Evolutionary conservation across 345 rosid species (phyloP).

Genomic region (Anacardium occidentale): DNA sequence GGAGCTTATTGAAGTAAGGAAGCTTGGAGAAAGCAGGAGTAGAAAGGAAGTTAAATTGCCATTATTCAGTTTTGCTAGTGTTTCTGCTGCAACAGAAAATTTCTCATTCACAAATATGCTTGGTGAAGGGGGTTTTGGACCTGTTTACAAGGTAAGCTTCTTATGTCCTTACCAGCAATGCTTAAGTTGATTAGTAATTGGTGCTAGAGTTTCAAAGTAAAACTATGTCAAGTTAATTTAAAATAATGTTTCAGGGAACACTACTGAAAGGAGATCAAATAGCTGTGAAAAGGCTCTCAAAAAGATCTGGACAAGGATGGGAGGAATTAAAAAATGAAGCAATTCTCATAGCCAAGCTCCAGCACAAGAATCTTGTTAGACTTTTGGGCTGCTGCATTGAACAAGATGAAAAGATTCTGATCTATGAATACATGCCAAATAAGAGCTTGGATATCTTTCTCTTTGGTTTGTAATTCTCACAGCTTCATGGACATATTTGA

Average conservation of each 20-base stretch:
- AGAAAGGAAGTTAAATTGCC: conserved; percentile 28
- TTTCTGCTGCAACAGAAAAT: conserved; percentile 32
- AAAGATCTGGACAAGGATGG: conserved; percentile 32
- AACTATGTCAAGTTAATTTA: neutral
- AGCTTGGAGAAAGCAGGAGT: neutral
- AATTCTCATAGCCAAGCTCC: conserved; percentile 20
- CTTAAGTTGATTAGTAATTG: neutral
- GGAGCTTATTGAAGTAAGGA: neutral
- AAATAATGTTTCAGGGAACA: conserved; percentile 17
- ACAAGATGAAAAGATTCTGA: neutral
- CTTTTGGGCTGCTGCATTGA: conserved; percentile 1
- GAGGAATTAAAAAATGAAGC: conserved; percentile 36
- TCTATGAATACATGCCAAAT: conserved; percentile 5
- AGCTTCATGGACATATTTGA: neutral
- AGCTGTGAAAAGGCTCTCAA: conserved; percentile 43
- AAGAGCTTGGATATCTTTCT: neutral
- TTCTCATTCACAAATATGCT: conserved; percentile 31
- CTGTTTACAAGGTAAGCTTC: conserved; percentile 24
- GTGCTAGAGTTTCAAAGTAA: neutral
- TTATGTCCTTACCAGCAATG: neutral
- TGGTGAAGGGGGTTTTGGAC: conserved; percentile 45
- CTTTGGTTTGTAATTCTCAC: neutral
- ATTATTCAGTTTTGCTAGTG: conserved; percentile 23
- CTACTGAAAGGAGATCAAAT: conserved; percentile 31
- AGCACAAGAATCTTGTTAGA: conserved; percentile 7